Conservation (phyloP, 345 rosid species). For the Linum lewisii region DNA sequence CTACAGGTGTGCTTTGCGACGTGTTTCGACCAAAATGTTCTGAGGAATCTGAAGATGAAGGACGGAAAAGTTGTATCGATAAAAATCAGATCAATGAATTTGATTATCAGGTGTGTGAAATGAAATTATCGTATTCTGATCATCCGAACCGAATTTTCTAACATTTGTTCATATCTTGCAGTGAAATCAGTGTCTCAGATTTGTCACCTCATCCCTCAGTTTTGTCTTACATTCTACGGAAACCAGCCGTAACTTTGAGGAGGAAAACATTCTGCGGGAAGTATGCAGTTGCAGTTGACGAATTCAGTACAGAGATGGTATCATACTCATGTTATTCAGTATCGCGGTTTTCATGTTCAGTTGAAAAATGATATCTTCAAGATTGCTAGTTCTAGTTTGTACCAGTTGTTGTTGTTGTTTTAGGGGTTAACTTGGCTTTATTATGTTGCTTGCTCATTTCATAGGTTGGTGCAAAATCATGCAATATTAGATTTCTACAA, state of each 20-base stretch:
- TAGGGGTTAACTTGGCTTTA: neutral
- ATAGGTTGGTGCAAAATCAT: conserved; percentile 38
- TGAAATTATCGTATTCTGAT: no score
- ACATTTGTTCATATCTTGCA: conserved; percentile 16
- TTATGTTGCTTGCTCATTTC: conserved; percentile 8
- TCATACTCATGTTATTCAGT: neutral
- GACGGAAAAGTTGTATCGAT: conserved; percentile 30
- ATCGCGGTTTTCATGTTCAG: neutral
- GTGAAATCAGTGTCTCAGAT: conserved; percentile 20
- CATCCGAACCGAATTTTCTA: no score
- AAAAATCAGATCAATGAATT: conserved; percentile 19
- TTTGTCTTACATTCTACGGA: conserved; percentile 15
- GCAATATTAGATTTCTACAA: conserved; percentile 27
- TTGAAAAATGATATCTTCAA: neutral
- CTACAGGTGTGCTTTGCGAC: conserved; percentile 37
- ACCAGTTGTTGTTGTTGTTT: no score
- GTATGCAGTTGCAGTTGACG: conserved; percentile 31
- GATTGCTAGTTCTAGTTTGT: neutral
- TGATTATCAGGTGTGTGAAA: conserved; percentile 22
- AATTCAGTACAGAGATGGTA: conserved; percentile 30
- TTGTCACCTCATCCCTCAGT: conserved; percentile 17
- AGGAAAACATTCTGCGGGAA: conserved; percentile 27
- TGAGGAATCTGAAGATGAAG: conserved; percentile 25
- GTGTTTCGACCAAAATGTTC: conserved; percentile 31
- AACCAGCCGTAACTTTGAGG: conserved; percentile 10